These are phyloP conservation scores for Salix brachista DNA, from an alignment of 345 rosid species.

Conservation along the genomic window DNA sequence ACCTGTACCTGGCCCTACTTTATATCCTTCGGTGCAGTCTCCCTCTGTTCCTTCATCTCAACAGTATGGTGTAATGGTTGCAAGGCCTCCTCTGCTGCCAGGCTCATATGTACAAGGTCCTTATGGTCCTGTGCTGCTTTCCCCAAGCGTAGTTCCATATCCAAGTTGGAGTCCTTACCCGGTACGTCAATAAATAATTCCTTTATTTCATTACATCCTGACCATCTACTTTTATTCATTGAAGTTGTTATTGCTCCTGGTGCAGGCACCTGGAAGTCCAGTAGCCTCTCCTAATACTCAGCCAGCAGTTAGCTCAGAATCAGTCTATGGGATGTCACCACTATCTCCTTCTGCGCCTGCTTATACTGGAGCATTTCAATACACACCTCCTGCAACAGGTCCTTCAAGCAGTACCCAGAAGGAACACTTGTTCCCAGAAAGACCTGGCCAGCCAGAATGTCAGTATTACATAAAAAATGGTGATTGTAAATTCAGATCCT, in stretches of 20 bases:
- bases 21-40: slow-evolving; percentile 60
- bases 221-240: not conserved
- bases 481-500: slow-evolving; percentile 78
- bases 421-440: slow-evolving; percentile 69
- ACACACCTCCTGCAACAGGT: slow-evolving; percentile 40
- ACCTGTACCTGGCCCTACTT: slow-evolving; percentile 50
- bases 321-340: slow-evolving; percentile 52
- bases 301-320: slow-evolving; percentile 50
- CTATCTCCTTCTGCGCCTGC: slow-evolving; percentile 63
- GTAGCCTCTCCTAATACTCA: slow-evolving; percentile 54
- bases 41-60: slow-evolving; percentile 56
- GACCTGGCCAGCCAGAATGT: slow-evolving; percentile 88
- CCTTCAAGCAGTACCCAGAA: slow-evolving; percentile 53
- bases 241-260: not conserved
- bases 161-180: slow-evolving; percentile 66
- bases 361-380: slow-evolving; percentile 54
- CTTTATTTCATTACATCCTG: not conserved
- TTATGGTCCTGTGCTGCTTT: slow-evolving; percentile 66
- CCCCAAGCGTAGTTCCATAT: slow-evolving; percentile 69
- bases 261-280: slow-evolving; percentile 59
- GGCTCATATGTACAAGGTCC: slow-evolving; percentile 67
- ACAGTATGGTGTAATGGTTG: slow-evolving; percentile 64
- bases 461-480: slow-evolving; percentile 82
- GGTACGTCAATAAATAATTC: slow-evolving; percentile 40
- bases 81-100: slow-evolving; percentile 71